Conservation (phyloP, 495 filamentous ascomycete genomes). For the Podospora australis region DNA sequence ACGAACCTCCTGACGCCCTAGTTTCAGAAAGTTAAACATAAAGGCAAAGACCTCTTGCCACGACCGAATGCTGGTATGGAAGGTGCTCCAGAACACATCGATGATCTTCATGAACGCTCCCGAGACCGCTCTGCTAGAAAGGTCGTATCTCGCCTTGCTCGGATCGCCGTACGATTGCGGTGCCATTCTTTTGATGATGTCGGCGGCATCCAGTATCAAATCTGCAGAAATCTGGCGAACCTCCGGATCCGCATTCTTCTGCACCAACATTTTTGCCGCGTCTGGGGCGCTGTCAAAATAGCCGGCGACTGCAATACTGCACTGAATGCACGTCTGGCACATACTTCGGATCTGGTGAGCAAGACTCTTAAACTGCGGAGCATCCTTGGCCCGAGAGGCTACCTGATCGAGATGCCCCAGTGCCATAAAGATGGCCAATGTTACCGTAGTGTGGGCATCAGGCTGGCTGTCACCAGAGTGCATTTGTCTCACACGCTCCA, state of each 20-base stretch:
- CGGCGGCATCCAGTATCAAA: slow-evolving; percentile 51
- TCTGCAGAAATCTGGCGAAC: slow-evolving; percentile 54
- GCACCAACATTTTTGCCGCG: slow-evolving; percentile 57
- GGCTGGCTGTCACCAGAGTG: slow-evolving; percentile 38
- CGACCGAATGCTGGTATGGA: slow-evolving; percentile 51
- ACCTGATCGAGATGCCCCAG: slow-evolving; percentile 75
- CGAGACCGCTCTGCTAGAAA: no score
- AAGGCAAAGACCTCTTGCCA: slow-evolving; percentile 82
- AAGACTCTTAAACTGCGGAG: slow-evolving; percentile 54
- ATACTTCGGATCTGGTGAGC: slow-evolving; percentile 46
- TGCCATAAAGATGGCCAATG: slow-evolving; percentile 55
- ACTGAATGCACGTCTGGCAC: slow-evolving; percentile 48
- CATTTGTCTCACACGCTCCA: slow-evolving; percentile 43
- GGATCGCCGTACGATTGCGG: slow-evolving; percentile 37
- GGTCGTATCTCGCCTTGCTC: no score
- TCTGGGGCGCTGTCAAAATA: slow-evolving; percentile 55
- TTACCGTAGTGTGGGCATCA: slow-evolving; percentile 49
- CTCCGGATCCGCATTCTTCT: slow-evolving; percentile 54
- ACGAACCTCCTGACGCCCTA: slow-evolving; percentile 49
- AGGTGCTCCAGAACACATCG: slow-evolving; percentile 46
- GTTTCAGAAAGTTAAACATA: slow-evolving; percentile 50
- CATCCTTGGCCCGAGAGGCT: slow-evolving; percentile 65
- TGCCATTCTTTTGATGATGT: slow-evolving; percentile 39
- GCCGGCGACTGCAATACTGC: slow-evolving; percentile 52
- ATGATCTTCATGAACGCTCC: slow-evolving; percentile 38